phyloP scores from a whole-genome alignment of 257 asterid species.

The Voacanga thouarsii region DNA sequence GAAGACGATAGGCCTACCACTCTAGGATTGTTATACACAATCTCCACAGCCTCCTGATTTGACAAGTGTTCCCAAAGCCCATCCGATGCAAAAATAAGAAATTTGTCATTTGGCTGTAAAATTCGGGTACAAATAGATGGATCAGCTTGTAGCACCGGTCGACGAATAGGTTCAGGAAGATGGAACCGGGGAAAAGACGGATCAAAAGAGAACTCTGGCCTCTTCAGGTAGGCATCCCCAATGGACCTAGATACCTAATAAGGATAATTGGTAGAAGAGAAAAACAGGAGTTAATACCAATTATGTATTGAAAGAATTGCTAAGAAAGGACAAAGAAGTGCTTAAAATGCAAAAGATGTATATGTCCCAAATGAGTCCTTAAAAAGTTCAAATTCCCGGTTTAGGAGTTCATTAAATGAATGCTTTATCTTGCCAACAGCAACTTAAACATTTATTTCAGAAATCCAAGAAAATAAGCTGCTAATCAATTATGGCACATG shows the following conservation, averaged over 20 bases:
- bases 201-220: conserved; percentile 60
- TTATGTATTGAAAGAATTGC: neutral
- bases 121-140: conserved; percentile 49
- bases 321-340: neutral
- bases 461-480: no score
- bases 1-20: conserved; percentile 30
- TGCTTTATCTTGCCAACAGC: neutral
- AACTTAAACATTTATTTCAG: neutral
- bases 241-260: conserved; percentile 78
- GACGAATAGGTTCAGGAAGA: conserved; percentile 54
- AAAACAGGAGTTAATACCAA: neutral
- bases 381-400: neutral
- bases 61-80: conserved; percentile 87
- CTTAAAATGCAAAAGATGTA: neutral
- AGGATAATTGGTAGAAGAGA: neutral
- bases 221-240: conserved; percentile 87
- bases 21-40: conserved; percentile 70
- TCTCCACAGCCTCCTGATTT: conserved; percentile 70
- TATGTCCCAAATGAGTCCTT: neutral
- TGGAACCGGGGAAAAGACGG: conserved; percentile 44
- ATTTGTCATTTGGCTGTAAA: conserved; percentile 52
- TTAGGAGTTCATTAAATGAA: neutral
- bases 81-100: conserved; percentile 79
- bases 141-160: conserved; percentile 69
- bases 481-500: no score